Evolutionary conservation across 2,329 filamentous ascomycete genomes (phyloP).

Genomic region (Scytalidium sp.): DNA sequence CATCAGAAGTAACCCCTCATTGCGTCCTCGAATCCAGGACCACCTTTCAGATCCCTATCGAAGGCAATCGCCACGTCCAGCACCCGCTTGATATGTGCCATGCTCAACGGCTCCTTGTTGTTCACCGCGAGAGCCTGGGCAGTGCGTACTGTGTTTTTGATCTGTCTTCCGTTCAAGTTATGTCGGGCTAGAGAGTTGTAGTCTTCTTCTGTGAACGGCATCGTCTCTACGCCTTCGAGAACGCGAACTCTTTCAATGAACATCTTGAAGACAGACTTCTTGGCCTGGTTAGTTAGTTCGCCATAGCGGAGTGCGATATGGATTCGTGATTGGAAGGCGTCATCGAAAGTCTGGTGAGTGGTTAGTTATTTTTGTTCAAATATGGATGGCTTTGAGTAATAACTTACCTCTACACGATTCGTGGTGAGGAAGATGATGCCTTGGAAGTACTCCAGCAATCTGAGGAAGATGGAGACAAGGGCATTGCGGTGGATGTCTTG

Average conservation of each 20-base stretch:
- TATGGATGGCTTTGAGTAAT: background rate
- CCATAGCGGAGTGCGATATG: slow-evolving; percentile 83
- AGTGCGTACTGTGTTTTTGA: slow-evolving; percentile 84
- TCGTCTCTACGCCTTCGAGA: slow-evolving; percentile 58
- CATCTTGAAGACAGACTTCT: slow-evolving; percentile 78
- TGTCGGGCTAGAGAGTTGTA: slow-evolving; percentile 64
- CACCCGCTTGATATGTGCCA: slow-evolving; percentile 78
- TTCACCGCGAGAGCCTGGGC: slow-evolving; percentile 80
- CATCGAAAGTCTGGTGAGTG: slow-evolving; percentile 68
- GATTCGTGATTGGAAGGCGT: slow-evolving; percentile 85
- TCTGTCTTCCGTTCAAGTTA: slow-evolving; percentile 70
- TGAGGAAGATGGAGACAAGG: slow-evolving; percentile 82
- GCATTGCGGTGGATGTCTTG: slow-evolving; percentile 84
- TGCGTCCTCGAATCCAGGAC: slow-evolving; percentile 75
- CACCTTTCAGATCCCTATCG: slow-evolving; percentile 78
- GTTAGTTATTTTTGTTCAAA: slow-evolving; percentile 4
- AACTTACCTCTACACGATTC: slow-evolving; percentile 68
- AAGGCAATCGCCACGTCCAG: slow-evolving; percentile 83
- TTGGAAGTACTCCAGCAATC: slow-evolving; percentile 87
- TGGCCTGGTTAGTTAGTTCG: slow-evolving; percentile 67
- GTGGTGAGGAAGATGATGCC: slow-evolving; percentile 89
- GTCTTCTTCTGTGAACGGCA: slow-evolving; percentile 64
- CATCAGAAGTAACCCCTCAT: slow-evolving; percentile 70
- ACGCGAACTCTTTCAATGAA: slow-evolving; percentile 72
- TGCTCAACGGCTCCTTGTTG: slow-evolving; percentile 66